Percentiles rank a stretch among this genome's conserved stretches.
Conservation (phyloP, 176 grass and related monocot species). For the Avena eriantha region DNA sequence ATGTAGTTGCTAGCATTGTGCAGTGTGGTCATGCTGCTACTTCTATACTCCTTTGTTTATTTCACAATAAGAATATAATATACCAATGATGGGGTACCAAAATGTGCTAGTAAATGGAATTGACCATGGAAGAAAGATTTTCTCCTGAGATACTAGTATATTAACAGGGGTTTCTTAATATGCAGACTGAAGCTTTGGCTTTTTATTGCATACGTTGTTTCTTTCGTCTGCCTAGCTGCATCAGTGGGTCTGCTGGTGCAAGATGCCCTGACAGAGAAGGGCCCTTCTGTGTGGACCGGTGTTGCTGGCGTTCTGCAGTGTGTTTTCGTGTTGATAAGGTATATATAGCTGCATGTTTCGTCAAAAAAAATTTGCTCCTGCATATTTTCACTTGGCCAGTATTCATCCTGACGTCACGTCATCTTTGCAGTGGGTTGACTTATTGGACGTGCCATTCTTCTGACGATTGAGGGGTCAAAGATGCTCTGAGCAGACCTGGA, state of each 20-base stretch:
- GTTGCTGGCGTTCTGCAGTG: slow-evolving; percentile 90
- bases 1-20: not conserved
- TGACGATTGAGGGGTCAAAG: slow-evolving; percentile 57
- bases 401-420: not conserved
- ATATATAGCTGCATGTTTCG: slow-evolving; percentile 24
- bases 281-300: slow-evolving; percentile 83
- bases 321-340: slow-evolving; percentile 92
- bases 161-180: slow-evolving; percentile 33
- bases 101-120: slow-evolving; percentile 8
- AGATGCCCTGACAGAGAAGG: slow-evolving; percentile 77
- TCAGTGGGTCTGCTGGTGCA: slow-evolving; percentile 88
- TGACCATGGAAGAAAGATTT: not conserved
- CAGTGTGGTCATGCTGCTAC: not conserved
- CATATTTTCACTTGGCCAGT: slow-evolving; percentile 4
- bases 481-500: not conserved
- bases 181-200: slow-evolving; percentile 94
- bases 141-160: not conserved
- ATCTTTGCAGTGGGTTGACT: slow-evolving; percentile 72
- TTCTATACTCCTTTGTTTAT: not conserved
- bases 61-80: not conserved
- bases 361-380: not conserved
- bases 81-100: not conserved
- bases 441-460: slow-evolving; percentile 87
- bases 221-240: slow-evolving; percentile 83
- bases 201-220: slow-evolving; percentile 92